Base-by-base conservation (phyloP, 2,329 filamentous ascomycete genomes). In the Septoria linicola region DNA sequence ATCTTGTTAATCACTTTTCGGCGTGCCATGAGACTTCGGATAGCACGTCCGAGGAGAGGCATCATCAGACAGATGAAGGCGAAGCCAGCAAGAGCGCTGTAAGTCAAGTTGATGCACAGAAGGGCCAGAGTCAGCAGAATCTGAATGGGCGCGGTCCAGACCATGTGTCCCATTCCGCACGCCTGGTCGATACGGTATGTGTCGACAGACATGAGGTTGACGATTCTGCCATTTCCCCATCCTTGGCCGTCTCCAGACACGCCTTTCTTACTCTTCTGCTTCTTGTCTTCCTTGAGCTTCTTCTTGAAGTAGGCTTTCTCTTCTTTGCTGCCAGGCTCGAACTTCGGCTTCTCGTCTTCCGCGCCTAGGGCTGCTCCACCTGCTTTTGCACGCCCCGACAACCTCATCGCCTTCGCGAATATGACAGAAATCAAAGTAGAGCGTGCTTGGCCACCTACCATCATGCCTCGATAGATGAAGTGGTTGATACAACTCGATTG, bases 161-260 rank as follows among this genome's bases (percentile, higher is more conserved):
- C 76, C 73, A 96, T 81, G 68, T 99, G 93, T 70, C 96, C 92
- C 69, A 96, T 80, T 35, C 88, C 89, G 32, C 82, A 89, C 1
- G 90, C 90, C 66, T 90, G 87, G 63, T 97, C 91, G 54, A 99
- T 78, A 59, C 92, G 89, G 70, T 95, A 95, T 0, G 91, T 95
- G 67, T 97, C 92, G 37, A 93, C 89, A 55, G 89, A 92, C 91
- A 97, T 96, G 61, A 97, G 68, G 60, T 95, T 95, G 66, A 93
- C 83, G 45, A 97, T 89, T 57, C 89, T 83, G 17, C 93, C 93
- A 63, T 96, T 97, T 51, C 85, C 85, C 92, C 92, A 97, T 19
- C 92, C 93, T 17, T 82, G 76, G 2, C 86, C 88, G 62, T 93
- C 87, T 3, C 82, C 82, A 8, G 80, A 71, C 16, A 85, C 72